A percentile compares a stretch with the other conserved stretches of the same genome.
These are phyloP conservation scores for Fusarium scirpi DNA, from an alignment of 2,329 filamentous ascomycete genomes.

Conservation along the genomic window DNA sequence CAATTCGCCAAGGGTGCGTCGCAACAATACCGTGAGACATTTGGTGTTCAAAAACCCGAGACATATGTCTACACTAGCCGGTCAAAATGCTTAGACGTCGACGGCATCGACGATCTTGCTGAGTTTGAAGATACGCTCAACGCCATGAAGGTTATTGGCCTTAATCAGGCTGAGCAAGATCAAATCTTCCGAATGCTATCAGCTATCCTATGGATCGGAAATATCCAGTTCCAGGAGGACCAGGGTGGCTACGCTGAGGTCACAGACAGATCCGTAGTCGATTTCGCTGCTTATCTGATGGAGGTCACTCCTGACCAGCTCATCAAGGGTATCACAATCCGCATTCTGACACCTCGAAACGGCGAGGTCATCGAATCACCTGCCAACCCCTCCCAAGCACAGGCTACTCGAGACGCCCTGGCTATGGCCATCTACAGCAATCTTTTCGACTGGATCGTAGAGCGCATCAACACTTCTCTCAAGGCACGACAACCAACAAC, in stretches of 20 bases:
- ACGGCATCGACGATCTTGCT: slow-evolving; percentile 89
- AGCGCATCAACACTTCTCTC: slow-evolving; percentile 88
- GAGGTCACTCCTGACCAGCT: slow-evolving; percentile 86
- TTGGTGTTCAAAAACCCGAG: slow-evolving; percentile 90
- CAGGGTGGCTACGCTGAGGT: slow-evolving; percentile 90
- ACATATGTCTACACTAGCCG: slow-evolving; percentile 94
- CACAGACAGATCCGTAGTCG: slow-evolving; percentile 88
- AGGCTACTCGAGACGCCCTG: slow-evolving; percentile 87
- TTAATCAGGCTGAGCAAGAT: slow-evolving; percentile 90
- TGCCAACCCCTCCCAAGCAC: slow-evolving; percentile 87
- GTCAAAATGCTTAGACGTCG: slow-evolving; percentile 94
- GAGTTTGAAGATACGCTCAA: slow-evolving; percentile 92
- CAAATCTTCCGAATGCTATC: slow-evolving; percentile 96
- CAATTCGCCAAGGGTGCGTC: slow-evolving; percentile 97
- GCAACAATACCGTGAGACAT: slow-evolving; percentile 86
- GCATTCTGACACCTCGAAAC: slow-evolving; percentile 79
- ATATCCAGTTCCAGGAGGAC: slow-evolving; percentile 90
- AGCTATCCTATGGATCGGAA: slow-evolving; percentile 92
- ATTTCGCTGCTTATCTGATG: slow-evolving; percentile 93
- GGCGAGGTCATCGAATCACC: slow-evolving; percentile 79
- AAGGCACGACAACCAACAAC: slow-evolving; percentile 79
- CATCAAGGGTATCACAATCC: slow-evolving; percentile 87
- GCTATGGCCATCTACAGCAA: slow-evolving; percentile 98
- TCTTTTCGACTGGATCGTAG: slow-evolving; percentile 98
- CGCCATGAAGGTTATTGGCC: slow-evolving; percentile 94